Percentiles rank a stretch among this genome's conserved stretches.
Evolutionary conservation across 345 rosid species (phyloP).

Genomic region (Melaleuca quinquenervia): DNA sequence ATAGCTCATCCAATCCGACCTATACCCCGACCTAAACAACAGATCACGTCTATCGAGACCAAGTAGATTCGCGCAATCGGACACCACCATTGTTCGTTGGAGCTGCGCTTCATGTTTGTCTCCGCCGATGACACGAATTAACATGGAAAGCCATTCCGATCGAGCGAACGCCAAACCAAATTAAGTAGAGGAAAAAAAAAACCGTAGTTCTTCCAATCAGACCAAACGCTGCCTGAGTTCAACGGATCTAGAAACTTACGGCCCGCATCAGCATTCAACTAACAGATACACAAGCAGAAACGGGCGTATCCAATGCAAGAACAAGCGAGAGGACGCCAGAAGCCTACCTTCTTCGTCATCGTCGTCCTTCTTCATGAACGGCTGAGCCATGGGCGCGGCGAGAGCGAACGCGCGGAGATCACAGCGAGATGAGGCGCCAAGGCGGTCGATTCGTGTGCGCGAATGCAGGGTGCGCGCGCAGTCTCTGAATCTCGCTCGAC

Average conservation of each 20-base stretch:
- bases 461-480: background rate
- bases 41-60: too few relatives aligned
- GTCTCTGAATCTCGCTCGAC: background rate
- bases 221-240: background rate
- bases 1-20: background rate
- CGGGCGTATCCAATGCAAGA: background rate
- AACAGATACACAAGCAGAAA: background rate
- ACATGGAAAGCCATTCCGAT: background rate
- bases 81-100: background rate
- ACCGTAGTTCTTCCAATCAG: background rate
- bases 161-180: background rate
- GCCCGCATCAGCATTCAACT: background rate
- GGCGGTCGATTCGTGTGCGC: background rate
- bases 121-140: background rate
- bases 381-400: constrained; percentile 73
- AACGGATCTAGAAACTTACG: background rate
- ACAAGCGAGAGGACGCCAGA: background rate
- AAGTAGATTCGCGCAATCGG: background rate
- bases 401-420: background rate
- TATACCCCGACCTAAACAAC: background rate
- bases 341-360: constrained; percentile 93
- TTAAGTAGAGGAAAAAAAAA: background rate
- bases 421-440: constrained; percentile 3
- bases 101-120: background rate
- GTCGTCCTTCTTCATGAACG: constrained; percentile 90